Base-by-base conservation (phyloP, 805 yeast species). In the Wickerhamomyces silvicola region DNA sequence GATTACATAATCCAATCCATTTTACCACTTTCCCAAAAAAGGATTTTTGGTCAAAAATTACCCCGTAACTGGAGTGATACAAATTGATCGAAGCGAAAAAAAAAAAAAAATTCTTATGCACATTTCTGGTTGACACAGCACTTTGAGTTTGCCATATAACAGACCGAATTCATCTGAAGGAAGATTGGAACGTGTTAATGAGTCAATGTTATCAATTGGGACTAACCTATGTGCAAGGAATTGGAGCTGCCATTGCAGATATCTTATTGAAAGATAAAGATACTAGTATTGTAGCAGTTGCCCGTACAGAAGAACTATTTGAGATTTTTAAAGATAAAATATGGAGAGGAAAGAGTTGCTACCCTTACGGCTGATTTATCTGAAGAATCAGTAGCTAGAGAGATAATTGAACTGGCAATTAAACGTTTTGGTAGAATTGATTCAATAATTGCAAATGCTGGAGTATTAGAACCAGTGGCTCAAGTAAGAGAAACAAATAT, bases 391-490 rank as follows among this genome's bases (percentile, higher is more conserved):
- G 57, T 62, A 0, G 47, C 67, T 6, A 39, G 50, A 3, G 38
- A 50, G 5, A 64, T 77, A 1, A 59, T 82, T 10, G 51, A 57
- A 0, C 30, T 54, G 12, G 73, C 84, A 1, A 46, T 72, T 6
- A 42, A 48, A 5, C 61, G 59, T 31, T 78, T 70, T 49, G 85
- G 86, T 2, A 56, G 56, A 13, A 57, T 86, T 24, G 75, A 82
- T 50, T 68, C 83, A 1, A 48, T 83, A 12, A 66, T 85, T 25
- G 79, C 84, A 22, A 84, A 85, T 55, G 95, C 95, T 2, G 95
- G 95, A 6, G 75, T 80, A 0, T 62, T 92, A 39, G 87, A 75
- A 15, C 95, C 96, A 0, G 94, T 90, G 5, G 62, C 60, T 27
- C 55, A 63, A 40, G 50, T 79, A 41, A 73, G 61, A 69, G 19